phyloP scores from a whole-genome alignment of 345 rosid genomes.

The Citrus inodora region DNA sequence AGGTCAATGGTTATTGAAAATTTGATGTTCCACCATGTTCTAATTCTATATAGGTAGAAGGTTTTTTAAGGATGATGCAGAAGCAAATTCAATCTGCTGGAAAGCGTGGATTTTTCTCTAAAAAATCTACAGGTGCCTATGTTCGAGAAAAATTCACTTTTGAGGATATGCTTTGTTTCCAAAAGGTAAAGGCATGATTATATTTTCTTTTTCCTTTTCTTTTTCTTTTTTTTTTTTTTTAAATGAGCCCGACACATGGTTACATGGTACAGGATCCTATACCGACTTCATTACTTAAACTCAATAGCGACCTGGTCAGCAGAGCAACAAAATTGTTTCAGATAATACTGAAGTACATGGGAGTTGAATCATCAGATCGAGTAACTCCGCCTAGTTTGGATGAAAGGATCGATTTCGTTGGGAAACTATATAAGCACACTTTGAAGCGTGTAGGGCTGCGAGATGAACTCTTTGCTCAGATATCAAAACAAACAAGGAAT shows the following conservation, averaged over 20 bases:
- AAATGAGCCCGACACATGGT: background rate
- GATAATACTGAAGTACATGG: conserved; percentile 84
- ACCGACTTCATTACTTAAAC: conserved; percentile 91
- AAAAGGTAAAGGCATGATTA: conserved; percentile 51
- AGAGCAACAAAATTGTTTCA: conserved; percentile 88
- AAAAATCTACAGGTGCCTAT: conserved; percentile 66
- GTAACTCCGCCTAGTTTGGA: conserved; percentile 64
- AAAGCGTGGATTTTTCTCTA: conserved; percentile 84
- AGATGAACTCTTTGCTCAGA: conserved; percentile 94
- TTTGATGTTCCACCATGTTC: conserved; percentile 1
- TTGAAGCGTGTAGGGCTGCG: conserved; percentile 91
- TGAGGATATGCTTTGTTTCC: conserved; percentile 96
- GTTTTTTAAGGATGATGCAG: conserved; percentile 87
- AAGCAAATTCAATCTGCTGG: conserved; percentile 90
- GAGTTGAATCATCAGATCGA: conserved; percentile 87
- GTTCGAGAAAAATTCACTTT: conserved; percentile 81
- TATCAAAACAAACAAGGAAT: conserved; percentile 94
- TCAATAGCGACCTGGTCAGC: conserved; percentile 69
- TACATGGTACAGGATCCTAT: conserved; percentile 71
- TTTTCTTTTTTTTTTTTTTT: background rate
- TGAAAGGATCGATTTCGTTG: conserved; percentile 86
- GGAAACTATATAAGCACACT: conserved; percentile 79
- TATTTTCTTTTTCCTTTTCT: background rate
- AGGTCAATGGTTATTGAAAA: background rate
- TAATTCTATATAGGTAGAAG: conserved; percentile 62